phyloP scores from a whole-genome alignment of 768 basidiomycete genomes.

The Cubamyces lactineus region DNA sequence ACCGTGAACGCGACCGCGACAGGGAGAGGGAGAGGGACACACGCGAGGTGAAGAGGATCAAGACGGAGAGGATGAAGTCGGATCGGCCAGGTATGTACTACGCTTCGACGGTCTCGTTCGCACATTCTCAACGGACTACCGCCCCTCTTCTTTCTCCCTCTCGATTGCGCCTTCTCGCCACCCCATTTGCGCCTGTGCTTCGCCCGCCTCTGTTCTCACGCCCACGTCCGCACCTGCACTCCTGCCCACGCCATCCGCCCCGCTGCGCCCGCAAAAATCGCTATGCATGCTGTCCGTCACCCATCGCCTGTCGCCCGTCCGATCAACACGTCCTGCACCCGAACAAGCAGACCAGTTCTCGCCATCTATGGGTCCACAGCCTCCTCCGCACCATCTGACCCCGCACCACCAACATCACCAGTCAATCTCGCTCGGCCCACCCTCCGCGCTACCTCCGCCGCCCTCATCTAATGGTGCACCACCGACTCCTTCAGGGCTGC shows the following conservation, averaged over 20 bases:
- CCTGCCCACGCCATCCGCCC: constrained; percentile 1
- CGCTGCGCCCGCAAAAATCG: neutral
- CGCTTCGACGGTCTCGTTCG: constrained; percentile 21
- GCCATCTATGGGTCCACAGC: constrained; percentile 27
- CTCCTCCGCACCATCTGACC: constrained; percentile 21
- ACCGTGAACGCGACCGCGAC: constrained; percentile 42
- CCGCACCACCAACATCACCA: constrained; percentile 27
- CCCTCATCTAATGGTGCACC: constrained; percentile 21
- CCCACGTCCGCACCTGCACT: constrained; percentile 6
- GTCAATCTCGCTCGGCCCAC: constrained; percentile 30
- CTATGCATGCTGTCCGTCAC: neutral
- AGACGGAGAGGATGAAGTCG: constrained; percentile 52
- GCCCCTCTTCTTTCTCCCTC: constrained; percentile 28
- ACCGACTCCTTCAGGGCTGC: constrained; percentile 13
- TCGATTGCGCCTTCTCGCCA: constrained; percentile 38
- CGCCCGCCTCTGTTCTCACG: constrained; percentile 13
- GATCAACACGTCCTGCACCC: neutral
- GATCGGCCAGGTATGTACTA: constrained; percentile 46
- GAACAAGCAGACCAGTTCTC: constrained; percentile 28
- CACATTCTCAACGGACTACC: constrained; percentile 18
- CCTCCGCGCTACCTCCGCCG: constrained; percentile 17
- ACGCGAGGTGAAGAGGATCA: constrained; percentile 64
- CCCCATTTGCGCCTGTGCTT: constrained; percentile 11
- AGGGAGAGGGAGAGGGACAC: constrained; percentile 42
- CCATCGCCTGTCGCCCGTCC: neutral